Percentiles rank a stretch among this genome's conserved stretches.
phyloP scores from a whole-genome alignment of 805 yeast genomes.

The Candida xyloterini region DNA sequence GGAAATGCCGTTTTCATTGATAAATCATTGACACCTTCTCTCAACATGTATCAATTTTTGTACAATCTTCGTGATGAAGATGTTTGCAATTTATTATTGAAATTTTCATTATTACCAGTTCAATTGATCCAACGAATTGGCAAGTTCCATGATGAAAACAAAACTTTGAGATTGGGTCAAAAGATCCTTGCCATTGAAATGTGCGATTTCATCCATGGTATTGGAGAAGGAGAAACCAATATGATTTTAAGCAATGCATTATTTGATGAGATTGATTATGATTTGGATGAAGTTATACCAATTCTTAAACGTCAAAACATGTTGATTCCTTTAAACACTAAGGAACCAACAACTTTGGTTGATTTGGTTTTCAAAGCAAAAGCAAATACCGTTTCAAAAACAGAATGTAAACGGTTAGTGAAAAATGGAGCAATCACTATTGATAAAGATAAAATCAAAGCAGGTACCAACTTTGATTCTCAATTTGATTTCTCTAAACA shows the following conservation, averaged over 20 bases:
- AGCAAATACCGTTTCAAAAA: slow-evolving; percentile 41
- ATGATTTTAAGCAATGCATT: slow-evolving; percentile 63
- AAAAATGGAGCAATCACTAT: slow-evolving; percentile 70
- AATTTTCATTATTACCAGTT: slow-evolving; percentile 76
- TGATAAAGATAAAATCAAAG: slow-evolving; percentile 56
- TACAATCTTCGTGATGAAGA: slow-evolving; percentile 76
- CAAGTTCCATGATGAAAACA: slow-evolving; percentile 49
- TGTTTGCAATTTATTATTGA: slow-evolving; percentile 62
- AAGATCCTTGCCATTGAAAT: slow-evolving; percentile 76
- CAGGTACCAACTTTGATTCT: slow-evolving; percentile 47
- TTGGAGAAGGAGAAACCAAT: slow-evolving; percentile 67
- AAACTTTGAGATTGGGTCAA: slow-evolving; percentile 73
- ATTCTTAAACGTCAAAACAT: slow-evolving; percentile 62
- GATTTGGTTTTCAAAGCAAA: slow-evolving; percentile 48
- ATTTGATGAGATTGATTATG: slow-evolving; percentile 42
- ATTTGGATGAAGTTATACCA: slow-evolving; percentile 47
- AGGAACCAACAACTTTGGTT: slow-evolving; percentile 43
- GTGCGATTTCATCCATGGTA: slow-evolving; percentile 84
- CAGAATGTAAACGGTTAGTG: slow-evolving; percentile 45
- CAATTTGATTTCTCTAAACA: slow-evolving; percentile 52
- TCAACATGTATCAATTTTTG: slow-evolving; percentile 81
- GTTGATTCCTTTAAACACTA: slow-evolving; percentile 36
- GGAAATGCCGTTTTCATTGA: slow-evolving; percentile 94
- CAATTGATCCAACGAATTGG: slow-evolving; percentile 54
- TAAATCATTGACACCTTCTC: slow-evolving; percentile 69